These are phyloP conservation scores for Thuidium tamariscinum DNA, from an alignment of 225 moss, liverwort and hornwort species.

Conservation along the genomic window DNA sequence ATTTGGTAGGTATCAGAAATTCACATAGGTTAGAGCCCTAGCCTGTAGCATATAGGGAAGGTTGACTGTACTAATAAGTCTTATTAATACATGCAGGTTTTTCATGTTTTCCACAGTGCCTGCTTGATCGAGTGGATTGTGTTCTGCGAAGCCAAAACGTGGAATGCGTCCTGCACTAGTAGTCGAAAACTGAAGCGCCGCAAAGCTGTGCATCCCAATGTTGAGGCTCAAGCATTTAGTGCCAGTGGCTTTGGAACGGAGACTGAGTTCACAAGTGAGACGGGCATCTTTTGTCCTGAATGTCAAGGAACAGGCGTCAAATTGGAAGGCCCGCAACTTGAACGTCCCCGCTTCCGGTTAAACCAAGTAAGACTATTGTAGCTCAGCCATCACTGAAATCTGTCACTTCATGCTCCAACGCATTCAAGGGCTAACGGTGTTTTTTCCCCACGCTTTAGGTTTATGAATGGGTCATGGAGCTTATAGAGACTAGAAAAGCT, in stretches of 20 bases:
- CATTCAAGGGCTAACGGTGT: background rate
- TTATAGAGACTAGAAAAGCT: conserved; percentile 84
- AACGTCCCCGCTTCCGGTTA: conserved; percentile 84
- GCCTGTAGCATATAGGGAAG: background rate
- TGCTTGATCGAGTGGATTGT: conserved; percentile 97
- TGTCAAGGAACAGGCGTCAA: conserved; percentile 93
- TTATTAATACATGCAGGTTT: conserved; percentile 50
- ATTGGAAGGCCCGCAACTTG: conserved; percentile 66
- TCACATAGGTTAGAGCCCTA: background rate
- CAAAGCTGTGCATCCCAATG: conserved; percentile 42
- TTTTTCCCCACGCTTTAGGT: conserved; percentile 27
- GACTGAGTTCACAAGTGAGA: conserved; percentile 37
- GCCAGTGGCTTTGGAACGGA: conserved; percentile 31
- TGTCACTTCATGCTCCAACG: background rate
- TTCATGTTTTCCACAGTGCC: conserved; percentile 88
- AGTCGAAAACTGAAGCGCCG: conserved; percentile 66
- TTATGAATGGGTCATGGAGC: conserved; percentile 95
- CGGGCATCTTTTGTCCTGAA: conserved; percentile 91
- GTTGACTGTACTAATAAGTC: background rate
- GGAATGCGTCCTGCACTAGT: conserved; percentile 62
- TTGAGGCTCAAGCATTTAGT: conserved; percentile 19
- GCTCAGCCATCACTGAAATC: background rate
- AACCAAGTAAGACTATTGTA: conserved; percentile 42
- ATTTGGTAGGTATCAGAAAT: background rate
- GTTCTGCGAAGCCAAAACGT: conserved; percentile 88